These are phyloP conservation scores for Bolboschoenus planiculmis DNA, from an alignment of 176 grass and related monocot species.

Conservation along the genomic window DNA sequence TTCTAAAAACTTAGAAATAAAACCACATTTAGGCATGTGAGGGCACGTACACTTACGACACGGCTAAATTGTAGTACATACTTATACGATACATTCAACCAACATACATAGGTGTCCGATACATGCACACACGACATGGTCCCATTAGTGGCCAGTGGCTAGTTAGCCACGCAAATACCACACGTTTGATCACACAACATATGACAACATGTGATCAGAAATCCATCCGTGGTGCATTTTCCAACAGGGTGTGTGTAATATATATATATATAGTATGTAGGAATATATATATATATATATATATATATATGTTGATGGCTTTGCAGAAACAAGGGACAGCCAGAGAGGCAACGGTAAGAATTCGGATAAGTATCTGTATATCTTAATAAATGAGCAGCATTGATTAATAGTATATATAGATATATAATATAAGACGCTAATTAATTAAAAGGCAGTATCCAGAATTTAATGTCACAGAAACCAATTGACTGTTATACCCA, in stretches of 20 bases:
- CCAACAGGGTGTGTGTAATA: no score
- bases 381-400: background rate
- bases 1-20: no score
- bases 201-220: background rate
- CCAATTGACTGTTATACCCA: background rate
- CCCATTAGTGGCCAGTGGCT: no score
- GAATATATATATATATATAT: no score
- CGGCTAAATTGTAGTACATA: no score
- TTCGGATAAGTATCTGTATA: background rate
- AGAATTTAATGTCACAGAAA: constrained; percentile 17
- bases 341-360: background rate
- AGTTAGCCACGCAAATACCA: background rate
- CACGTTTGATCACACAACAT: background rate
- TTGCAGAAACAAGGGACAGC: background rate
- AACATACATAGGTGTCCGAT: no score
- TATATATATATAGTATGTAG: no score
- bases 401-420: background rate
- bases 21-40: no score
- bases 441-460: constrained; percentile 8
- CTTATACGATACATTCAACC: no score
- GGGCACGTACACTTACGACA: no score
- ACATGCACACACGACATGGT: no score
- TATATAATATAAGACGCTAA: background rate
- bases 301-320: no score
- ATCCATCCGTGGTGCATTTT: background rate